Percentiles rank a stretch among this genome's conserved stretches.
These are phyloP conservation scores for Cocos nucifera DNA, from an alignment of 176 grass and related monocot genomes.

Conservation along the genomic window DNA sequence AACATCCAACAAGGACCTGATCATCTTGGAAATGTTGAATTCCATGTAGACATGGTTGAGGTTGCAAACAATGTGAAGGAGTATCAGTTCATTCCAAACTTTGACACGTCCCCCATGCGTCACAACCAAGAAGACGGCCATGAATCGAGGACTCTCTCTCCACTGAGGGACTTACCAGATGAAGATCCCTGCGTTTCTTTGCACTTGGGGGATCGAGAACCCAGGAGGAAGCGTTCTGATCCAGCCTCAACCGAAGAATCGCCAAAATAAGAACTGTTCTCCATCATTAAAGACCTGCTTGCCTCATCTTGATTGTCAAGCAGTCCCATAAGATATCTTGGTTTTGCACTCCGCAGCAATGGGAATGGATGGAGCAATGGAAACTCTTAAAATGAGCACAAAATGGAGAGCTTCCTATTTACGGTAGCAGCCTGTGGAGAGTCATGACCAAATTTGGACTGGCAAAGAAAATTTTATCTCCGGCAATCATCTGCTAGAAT, in stretches of 20 bases:
- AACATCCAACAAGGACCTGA: constrained; percentile 55
- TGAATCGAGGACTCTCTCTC: constrained; percentile 33
- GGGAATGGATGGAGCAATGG: too few species aligned
- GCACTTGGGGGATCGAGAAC: constrained; percentile 66
- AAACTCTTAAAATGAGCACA: too few species aligned
- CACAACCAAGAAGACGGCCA: constrained; percentile 19
- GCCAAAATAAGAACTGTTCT: constrained; percentile 35
- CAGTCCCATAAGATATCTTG: too few species aligned
- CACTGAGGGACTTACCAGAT: constrained; percentile 51
- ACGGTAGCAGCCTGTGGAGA: too few species aligned
- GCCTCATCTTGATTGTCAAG: too few species aligned
- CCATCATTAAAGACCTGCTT: too few species aligned
- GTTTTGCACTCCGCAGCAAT: too few species aligned
- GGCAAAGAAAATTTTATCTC: too few species aligned
- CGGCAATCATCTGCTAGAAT: too few species aligned
- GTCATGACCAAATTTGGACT: too few species aligned
- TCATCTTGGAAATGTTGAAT: constrained; percentile 25
- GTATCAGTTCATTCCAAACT: constrained; percentile 84
- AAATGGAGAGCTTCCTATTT: too few species aligned
- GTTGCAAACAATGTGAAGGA: constrained; percentile 52
- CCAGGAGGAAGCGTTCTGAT: constrained; percentile 42
- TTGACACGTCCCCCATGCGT: constrained; percentile 43
- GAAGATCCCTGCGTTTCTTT: constrained; percentile 74
- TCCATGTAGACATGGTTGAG: constrained; percentile 38
- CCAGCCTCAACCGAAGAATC: constrained; percentile 29